phyloP scores from a whole-genome alignment of 148 eudicot genomes.

The Amaranthus cruentus region DNA sequence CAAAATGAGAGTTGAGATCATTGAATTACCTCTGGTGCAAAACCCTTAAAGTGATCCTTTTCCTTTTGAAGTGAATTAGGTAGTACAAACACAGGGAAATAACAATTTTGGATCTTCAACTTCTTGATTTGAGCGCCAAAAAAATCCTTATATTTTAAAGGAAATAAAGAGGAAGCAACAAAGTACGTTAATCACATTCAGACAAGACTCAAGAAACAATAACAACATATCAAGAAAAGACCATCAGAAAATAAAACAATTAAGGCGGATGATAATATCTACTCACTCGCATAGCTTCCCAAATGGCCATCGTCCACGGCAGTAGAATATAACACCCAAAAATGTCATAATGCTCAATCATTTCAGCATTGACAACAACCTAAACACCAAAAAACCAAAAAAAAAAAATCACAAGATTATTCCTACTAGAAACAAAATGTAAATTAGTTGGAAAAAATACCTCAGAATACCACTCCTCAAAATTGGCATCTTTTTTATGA shows the following conservation, averaged over 20 bases:
- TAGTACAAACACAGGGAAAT: conserved; percentile 92
- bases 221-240: too few species aligned
- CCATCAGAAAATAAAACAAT: neutral
- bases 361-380: conserved; percentile 86
- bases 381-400: conserved; percentile 15
- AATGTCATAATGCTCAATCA: conserved; percentile 95
- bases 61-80: conserved; percentile 71
- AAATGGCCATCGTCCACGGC: conserved; percentile 88
- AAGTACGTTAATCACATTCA: neutral
- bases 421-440: neutral
- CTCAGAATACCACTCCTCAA: conserved; percentile 99
- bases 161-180: neutral
- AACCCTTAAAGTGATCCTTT: conserved; percentile 95
- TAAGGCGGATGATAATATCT: neutral
- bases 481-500: conserved; percentile 78
- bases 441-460: conserved; percentile 23
- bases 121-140: conserved; percentile 88
- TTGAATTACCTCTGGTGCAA: conserved; percentile 83
- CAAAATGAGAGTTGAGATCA: too few species aligned
- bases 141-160: conserved; percentile 48
- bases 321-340: conserved; percentile 89
- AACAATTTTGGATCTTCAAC: conserved; percentile 84
- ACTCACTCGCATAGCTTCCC: conserved; percentile 89
- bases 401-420: neutral
- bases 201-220: neutral